Evolutionary conservation across 768 basidiomycete species (phyloP).

Genomic region (Russula foetens): DNA sequence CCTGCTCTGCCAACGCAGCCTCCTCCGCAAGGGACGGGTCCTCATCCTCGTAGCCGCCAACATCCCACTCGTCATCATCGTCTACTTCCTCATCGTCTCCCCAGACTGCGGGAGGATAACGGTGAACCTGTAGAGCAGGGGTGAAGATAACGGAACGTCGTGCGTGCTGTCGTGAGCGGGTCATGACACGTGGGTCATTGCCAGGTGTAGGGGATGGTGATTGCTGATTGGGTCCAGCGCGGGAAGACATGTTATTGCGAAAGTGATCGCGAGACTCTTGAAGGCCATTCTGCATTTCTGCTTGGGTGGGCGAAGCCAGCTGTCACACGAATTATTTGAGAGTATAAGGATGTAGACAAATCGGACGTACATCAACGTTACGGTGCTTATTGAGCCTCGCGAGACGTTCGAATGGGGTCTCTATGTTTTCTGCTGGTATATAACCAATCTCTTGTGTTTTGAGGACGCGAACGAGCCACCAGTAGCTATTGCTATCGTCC

Average conservation of each 20-base stretch:
- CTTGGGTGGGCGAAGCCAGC: slow-evolving; percentile 69
- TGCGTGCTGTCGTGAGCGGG: slow-evolving; percentile 20
- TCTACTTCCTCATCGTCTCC: slow-evolving; percentile 61
- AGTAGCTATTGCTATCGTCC: slow-evolving; percentile 98
- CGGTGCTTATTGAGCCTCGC: slow-evolving; percentile 95
- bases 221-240: slow-evolving; percentile 37
- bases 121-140: slow-evolving; percentile 52
- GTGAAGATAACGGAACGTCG: slow-evolving; percentile 58
- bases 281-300: slow-evolving; percentile 53
- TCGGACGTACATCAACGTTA: slow-evolving; percentile 80
- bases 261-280: slow-evolving; percentile 45
- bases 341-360: background rate
- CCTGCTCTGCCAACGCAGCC: slow-evolving; percentile 41
- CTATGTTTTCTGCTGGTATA: slow-evolving; percentile 98
- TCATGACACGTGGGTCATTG: slow-evolving; percentile 30
- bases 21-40: slow-evolving; percentile 55
- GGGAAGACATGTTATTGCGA: slow-evolving; percentile 42
- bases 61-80: slow-evolving; percentile 55
- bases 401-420: slow-evolving; percentile 94
- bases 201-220: slow-evolving; percentile 45
- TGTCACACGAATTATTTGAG: slow-evolving; percentile 25
- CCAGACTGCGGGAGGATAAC: slow-evolving; percentile 81
- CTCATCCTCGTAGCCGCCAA: slow-evolving; percentile 61
- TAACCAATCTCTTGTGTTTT: slow-evolving; percentile 99
- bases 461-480: slow-evolving; percentile 98